Percentiles rank a stretch among this genome's conserved stretches.
Evolutionary conservation across 805 yeast species (phyloP).

Genomic region (Metschnikowia henanensis): DNA sequence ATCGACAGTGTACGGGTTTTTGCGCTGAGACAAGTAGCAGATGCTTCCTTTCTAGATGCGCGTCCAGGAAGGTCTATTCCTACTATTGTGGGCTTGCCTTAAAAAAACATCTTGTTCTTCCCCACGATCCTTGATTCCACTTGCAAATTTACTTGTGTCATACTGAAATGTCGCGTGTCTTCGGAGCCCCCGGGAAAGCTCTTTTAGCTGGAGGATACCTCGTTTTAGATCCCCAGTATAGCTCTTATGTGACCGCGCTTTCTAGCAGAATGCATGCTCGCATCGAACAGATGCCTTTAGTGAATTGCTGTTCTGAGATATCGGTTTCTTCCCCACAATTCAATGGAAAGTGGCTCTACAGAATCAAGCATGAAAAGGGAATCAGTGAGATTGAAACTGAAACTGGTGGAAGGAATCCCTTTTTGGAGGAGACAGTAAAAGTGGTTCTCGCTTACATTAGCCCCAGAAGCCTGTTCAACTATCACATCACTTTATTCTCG

Average conservation of each 20-base stretch:
- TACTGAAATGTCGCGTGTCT: conserved; percentile 42
- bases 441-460: conserved; percentile 54
- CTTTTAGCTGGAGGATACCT: conserved; percentile 92
- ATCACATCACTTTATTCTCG: conserved; percentile 65
- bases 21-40: too few species aligned
- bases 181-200: conserved; percentile 96
- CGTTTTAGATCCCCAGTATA: conserved; percentile 75
- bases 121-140: too few species aligned
- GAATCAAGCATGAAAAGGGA: conserved; percentile 15
- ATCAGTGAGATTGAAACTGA: neutral
- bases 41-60: too few species aligned
- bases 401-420: conserved; percentile 58
- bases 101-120: too few species aligned
- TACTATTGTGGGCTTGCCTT: too few species aligned
- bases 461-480: conserved; percentile 27
- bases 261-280: conserved; percentile 89
- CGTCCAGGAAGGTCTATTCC: too few species aligned
- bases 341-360: conserved; percentile 67
- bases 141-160: neutral
- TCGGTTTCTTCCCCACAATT: conserved; percentile 77
- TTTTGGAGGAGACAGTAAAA: conserved; percentile 61
- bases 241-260: conserved; percentile 81
- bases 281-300: conserved; percentile 22
- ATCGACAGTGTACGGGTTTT: too few species aligned
- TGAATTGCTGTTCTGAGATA: conserved; percentile 26